Evolutionary conservation across 805 yeast species (phyloP).

Genomic region (Blastobotrys muscicola): DNA sequence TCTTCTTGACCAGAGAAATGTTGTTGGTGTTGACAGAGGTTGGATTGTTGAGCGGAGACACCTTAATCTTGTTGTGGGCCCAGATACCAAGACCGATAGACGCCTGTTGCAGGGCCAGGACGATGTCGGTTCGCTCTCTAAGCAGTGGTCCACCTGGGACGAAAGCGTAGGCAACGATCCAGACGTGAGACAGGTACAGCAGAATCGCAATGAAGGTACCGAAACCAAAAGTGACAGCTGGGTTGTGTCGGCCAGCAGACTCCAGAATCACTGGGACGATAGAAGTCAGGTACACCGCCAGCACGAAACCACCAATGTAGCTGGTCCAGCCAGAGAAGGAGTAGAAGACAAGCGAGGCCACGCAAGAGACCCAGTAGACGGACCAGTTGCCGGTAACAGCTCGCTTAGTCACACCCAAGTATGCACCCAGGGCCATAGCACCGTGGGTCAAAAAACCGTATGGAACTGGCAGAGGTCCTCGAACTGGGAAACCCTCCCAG

Average conservation of each 20-base stretch:
- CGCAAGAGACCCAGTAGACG: conserved; percentile 35
- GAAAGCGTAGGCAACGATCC: conserved; percentile 98
- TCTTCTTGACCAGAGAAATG: conserved; percentile 17
- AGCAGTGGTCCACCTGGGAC: conserved; percentile 88
- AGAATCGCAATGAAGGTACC: conserved; percentile 41
- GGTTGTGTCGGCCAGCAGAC: conserved; percentile 44
- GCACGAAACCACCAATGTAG: conserved; percentile 58
- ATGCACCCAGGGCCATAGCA: conserved; percentile 49
- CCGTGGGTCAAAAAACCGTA: conserved; percentile 57
- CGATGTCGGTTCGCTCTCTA: conserved; percentile 80
- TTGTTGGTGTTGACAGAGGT: conserved; percentile 10
- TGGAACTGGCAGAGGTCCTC: conserved; percentile 80
- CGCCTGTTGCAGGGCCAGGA: conserved; percentile 48
- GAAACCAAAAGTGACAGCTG: conserved; percentile 37
- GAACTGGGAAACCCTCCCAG: conserved; percentile 92
- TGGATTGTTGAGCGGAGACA: conserved; percentile 11
- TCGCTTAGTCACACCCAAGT: conserved; percentile 32
- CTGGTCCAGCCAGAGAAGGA: conserved; percentile 59
- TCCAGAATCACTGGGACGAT: conserved; percentile 53
- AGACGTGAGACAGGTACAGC: conserved; percentile 72
- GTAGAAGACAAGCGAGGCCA: conserved; percentile 45
- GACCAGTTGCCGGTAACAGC: conserved; percentile 25
- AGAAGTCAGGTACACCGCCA: conserved; percentile 52
- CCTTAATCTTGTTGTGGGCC: conserved; percentile 18
- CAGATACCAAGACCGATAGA: conserved; percentile 46